A percentile compares a stretch with the other conserved stretches of the same genome.
Conservation (phyloP, 768 basidiomycete genomes). For the Russula earlei region DNA sequence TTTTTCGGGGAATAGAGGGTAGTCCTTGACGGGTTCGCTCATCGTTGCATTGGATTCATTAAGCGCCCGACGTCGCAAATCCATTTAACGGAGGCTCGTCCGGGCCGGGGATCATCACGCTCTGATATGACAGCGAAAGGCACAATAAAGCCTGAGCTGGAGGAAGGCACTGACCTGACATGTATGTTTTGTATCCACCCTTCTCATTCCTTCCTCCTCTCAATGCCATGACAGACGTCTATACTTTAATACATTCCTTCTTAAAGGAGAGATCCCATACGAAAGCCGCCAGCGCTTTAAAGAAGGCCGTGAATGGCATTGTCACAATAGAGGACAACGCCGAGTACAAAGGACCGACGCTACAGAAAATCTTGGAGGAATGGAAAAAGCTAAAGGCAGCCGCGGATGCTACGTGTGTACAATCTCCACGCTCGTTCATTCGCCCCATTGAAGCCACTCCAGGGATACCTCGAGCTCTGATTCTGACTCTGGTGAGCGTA, state of each 20-base stretch:
- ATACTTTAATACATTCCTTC: slow-evolving; percentile 69
- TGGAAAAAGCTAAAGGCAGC: slow-evolving; percentile 39
- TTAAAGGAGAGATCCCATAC: slow-evolving; percentile 52
- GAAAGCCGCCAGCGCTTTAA: slow-evolving; percentile 66
- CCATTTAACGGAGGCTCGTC: neutral
- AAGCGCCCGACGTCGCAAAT: neutral
- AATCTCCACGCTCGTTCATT: neutral
- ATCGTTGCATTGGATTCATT: neutral
- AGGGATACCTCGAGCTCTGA: slow-evolving; percentile 18
- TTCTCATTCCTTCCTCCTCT: neutral
- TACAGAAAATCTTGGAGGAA: slow-evolving; percentile 56
- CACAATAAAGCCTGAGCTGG: neutral
- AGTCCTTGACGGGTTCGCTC: slow-evolving; percentile 65
- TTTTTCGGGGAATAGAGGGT: slow-evolving; percentile 44
- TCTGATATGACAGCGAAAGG: too few species aligned
- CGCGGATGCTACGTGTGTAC: slow-evolving; percentile 12
- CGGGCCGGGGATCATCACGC: too few species aligned
- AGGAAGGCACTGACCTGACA: neutral
- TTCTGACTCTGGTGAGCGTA: slow-evolving; percentile 16
- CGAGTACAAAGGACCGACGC: slow-evolving; percentile 37
- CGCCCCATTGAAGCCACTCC: neutral
- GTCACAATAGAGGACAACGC: slow-evolving; percentile 52
- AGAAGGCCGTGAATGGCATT: slow-evolving; percentile 57
- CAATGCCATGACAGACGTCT: slow-evolving; percentile 43
- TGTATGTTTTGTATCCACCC: neutral